phyloP scores from a whole-genome alignment of 2,329 filamentous ascomycete genomes.

The Botrytis fragariae region DNA sequence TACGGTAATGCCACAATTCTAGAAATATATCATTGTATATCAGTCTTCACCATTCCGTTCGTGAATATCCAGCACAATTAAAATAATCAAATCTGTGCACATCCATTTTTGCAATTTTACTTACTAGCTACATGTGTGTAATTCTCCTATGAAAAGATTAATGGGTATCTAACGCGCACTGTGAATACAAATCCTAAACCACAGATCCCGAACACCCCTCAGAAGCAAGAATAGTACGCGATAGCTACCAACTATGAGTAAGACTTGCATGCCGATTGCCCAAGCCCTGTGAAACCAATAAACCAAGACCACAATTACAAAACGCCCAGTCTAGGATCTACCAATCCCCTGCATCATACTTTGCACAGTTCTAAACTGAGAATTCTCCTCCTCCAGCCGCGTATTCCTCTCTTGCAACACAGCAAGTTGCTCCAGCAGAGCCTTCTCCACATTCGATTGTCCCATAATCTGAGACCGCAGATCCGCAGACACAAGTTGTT shows the following conservation, averaged over 20 bases:
- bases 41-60: not conserved
- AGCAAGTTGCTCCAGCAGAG: not conserved
- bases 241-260: not conserved
- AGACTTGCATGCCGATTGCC: fast-evolving
- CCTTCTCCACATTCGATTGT: not conserved
- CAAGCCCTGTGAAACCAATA: not conserved
- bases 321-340: not conserved
- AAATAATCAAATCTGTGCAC: not conserved
- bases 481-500: not conserved
- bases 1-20: not conserved
- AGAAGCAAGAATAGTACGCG: not conserved
- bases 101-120: not conserved
- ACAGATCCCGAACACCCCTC: not conserved
- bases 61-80: too few relatives aligned
- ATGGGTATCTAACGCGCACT: not conserved
- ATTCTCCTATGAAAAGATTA: not conserved
- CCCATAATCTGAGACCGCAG: not conserved
- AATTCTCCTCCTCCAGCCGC: not conserved
- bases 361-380: not conserved
- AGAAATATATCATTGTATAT: not conserved
- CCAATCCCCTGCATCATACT: not conserved
- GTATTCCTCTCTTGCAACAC: not conserved
- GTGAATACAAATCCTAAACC: not conserved
- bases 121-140: not conserved
- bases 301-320: not conserved